Evolutionary conservation across 139 green algal species (phyloP).

Genomic region (Tetradesmus obliquus): DNA sequence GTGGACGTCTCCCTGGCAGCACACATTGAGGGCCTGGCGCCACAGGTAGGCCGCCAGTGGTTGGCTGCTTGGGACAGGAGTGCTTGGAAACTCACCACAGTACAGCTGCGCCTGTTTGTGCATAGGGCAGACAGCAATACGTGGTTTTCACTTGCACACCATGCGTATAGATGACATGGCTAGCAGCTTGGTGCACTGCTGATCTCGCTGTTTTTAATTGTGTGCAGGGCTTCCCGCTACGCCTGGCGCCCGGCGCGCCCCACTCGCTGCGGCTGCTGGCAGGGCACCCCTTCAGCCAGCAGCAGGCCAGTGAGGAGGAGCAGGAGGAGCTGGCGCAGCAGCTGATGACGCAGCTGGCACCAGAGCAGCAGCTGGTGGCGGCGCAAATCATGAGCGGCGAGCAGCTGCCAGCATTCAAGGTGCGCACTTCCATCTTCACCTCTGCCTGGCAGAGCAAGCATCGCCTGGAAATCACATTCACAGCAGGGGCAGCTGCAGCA

Average conservation of each 20-base stretch:
- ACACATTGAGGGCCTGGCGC: conserved; percentile 38
- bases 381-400: conserved; percentile 51
- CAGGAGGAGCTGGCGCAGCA: neutral
- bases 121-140: too few species aligned
- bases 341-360: conserved; percentile 10
- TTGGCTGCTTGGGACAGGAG: neutral
- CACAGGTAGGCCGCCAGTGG: conserved; percentile 20
- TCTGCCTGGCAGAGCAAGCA: neutral
- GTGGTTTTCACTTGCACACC: too few species aligned
- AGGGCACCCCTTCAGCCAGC: conserved; percentile 50
- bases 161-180: too few species aligned
- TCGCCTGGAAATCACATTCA: neutral
- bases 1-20: conserved; percentile 49
- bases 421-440: neutral
- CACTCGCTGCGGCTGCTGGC: conserved; percentile 57
- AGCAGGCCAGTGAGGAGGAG: neutral
- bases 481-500: neutral
- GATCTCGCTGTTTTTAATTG: neutral
- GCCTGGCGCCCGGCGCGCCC: conserved; percentile 65
- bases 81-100: neutral
- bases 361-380: conserved; percentile 27
- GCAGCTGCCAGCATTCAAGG: conserved; percentile 55
- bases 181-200: neutral
- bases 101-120: neutral
- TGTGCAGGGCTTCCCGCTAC: conserved; percentile 52